These are phyloP conservation scores for Nicotiana undulata DNA, from an alignment of 257 asterid genomes.

Conservation along the genomic window DNA sequence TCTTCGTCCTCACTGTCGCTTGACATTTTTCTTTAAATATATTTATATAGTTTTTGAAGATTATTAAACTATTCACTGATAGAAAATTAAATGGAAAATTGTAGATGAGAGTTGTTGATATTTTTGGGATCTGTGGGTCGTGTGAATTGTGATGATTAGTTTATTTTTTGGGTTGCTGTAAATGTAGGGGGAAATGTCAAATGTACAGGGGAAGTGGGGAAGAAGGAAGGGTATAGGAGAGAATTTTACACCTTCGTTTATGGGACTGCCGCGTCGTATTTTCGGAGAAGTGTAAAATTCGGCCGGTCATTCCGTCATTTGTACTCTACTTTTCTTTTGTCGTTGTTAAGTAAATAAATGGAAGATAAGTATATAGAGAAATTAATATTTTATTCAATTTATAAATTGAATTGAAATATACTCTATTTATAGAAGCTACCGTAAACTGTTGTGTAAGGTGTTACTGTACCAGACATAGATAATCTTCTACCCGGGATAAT, in stretches of 20 bases:
- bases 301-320: background rate
- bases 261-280: background rate
- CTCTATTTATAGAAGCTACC: too few relatives aligned
- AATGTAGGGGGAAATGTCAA: background rate
- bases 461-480: too few relatives aligned
- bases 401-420: too few relatives aligned
- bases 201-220: conserved; percentile 2
- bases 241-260: background rate
- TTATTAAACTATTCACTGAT: background rate
- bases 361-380: too few relatives aligned
- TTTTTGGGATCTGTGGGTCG: background rate
- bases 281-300: background rate
- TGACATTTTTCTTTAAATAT: conserved; percentile 40
- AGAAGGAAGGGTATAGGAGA: background rate
- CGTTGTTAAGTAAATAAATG: too few relatives aligned
- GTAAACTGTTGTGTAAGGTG: too few relatives aligned
- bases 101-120: background rate
- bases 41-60: background rate
- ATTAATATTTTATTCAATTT: too few relatives aligned
- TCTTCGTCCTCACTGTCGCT: conserved; percentile 77
- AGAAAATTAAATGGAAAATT: background rate
- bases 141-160: conserved; percentile 1
- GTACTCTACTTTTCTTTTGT: too few relatives aligned
- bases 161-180: background rate
- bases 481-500: too few relatives aligned